These are phyloP conservation scores for Williopsis jadinii DNA, from an alignment of 1,139 yeast genomes.

Conservation along the genomic window DNA sequence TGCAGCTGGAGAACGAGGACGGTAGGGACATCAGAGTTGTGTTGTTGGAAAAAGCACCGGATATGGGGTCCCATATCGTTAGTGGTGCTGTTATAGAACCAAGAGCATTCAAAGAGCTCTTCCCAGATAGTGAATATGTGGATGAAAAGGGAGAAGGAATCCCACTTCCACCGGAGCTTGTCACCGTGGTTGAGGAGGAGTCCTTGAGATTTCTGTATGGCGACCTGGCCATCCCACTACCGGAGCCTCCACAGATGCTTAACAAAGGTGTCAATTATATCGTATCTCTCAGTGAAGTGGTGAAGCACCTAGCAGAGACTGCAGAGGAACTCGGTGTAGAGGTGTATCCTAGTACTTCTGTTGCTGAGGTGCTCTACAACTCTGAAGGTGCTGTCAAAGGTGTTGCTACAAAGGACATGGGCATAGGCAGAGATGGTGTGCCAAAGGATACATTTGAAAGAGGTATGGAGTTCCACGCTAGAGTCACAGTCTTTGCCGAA, in stretches of 20 bases:
- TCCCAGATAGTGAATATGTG: conserved; percentile 62
- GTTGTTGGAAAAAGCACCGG: conserved; percentile 87
- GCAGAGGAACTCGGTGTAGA: conserved; percentile 96
- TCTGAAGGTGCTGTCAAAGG: conserved; percentile 64
- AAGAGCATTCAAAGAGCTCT: conserved; percentile 71
- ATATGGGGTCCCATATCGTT: conserved; percentile 84
- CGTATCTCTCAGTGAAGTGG: conserved; percentile 76
- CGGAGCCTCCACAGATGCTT: conserved; percentile 89
- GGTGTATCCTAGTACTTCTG: conserved; percentile 85
- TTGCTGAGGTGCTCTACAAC: conserved; percentile 69
- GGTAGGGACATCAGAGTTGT: conserved; percentile 64
- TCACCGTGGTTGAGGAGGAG: conserved; percentile 63
- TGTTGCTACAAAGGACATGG: conserved; percentile 91
- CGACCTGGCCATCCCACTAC: conserved; percentile 56
- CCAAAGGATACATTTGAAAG: conserved; percentile 82
- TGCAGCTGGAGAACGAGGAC: conserved; percentile 69
- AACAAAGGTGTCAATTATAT: conserved; percentile 79
- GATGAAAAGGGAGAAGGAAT: conserved; percentile 49
- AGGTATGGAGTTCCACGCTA: conserved; percentile 94
- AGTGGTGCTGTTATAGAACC: conserved; percentile 96
- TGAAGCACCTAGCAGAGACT: conserved; percentile 72
- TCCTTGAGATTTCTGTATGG: conserved; percentile 62
- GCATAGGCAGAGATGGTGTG: conserved; percentile 63
- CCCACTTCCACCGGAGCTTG: conserved; percentile 72
- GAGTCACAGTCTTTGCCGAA: conserved; percentile 83